These are phyloP conservation scores for Lodderomyces elongisporus DNA, from an alignment of 1,139 yeast species.

Conservation along the genomic window DNA sequence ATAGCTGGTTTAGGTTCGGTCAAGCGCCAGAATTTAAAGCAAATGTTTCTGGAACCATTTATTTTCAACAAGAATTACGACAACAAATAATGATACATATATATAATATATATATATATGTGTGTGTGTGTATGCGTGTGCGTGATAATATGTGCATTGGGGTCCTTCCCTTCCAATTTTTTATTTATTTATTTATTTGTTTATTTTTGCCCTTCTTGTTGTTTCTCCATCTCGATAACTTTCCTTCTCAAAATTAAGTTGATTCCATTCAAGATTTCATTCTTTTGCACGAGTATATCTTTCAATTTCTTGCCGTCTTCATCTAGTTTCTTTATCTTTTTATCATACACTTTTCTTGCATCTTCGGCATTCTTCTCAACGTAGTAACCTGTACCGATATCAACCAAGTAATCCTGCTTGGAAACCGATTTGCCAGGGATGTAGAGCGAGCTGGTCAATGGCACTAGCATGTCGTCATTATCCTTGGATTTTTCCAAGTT, in stretches of 20 bases:
- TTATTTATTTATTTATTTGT: too few species aligned
- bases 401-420: slow-evolving; percentile 73
- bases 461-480: slow-evolving; percentile 57
- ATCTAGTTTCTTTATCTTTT: slow-evolving; percentile 66
- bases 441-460: slow-evolving; percentile 82
- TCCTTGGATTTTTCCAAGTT: slow-evolving; percentile 45
- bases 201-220: slow-evolving; percentile 16
- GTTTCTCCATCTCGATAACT: slow-evolving; percentile 40
- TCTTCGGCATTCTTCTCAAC: slow-evolving; percentile 73
- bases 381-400: slow-evolving; percentile 93
- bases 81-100: neutral
- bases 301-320: slow-evolving; percentile 73
- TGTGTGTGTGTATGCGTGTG: slow-evolving; percentile 1
- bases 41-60: slow-evolving; percentile 51
- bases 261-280: slow-evolving; percentile 46
- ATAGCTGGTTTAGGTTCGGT: slow-evolving; percentile 56
- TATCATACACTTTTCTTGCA: slow-evolving; percentile 68
- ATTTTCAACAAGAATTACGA: slow-evolving; percentile 34
- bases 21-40: slow-evolving; percentile 41
- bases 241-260: slow-evolving; percentile 47
- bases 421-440: slow-evolving; percentile 75
- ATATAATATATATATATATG: neutral
- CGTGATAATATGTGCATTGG: slow-evolving; percentile 1
- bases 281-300: slow-evolving; percentile 65
- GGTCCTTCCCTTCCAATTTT: too few species aligned